Base-by-base conservation (phyloP, 2,329 filamentous ascomycete genomes). In the Colletotrichum camelliae region DNA sequence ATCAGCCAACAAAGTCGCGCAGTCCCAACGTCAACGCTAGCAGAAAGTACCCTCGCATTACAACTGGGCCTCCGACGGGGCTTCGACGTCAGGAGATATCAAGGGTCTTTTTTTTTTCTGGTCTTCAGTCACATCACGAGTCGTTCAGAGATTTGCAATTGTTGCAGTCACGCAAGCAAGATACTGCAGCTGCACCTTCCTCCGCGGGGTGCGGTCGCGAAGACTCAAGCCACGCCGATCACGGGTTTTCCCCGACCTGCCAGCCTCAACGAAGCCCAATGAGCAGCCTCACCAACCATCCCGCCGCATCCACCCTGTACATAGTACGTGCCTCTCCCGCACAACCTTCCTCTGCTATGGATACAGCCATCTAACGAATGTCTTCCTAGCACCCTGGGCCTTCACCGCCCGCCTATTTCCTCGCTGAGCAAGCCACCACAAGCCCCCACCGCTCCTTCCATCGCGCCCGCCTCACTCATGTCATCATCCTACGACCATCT, bases 241-340 rank as follows among this genome's bases (percentile, higher is more conserved):
- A 37, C 67, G 48, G 33, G n/a, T 24, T 66, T 39, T 39, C 67
- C 67, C 67, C 72, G 67, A 57, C 48, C 18, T 58, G 48, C 31
- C 61, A 70, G 58, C 66, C 52, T 60, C 67, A 16, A 33, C 27
- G 35, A 57, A 65, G 67, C 43, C 67, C 72, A 74, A 74, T 70
- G 24, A 70, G 43, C 72, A 52, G 66, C 71, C 58, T 74, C 64
- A 52, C 29, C 55, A 52, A 62, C 55, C 70, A 67, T 73, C 70
- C 66, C 57, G 57, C 65, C 18, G 43, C 70, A 70, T 65, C 71
- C 66, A 70, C 71, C 21, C 10, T 58, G 33, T 60, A 33, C 43
- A 58, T 57, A 13, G 21, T 21, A 21, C 21, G 21, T 21, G 21
- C 67, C 48, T 70, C 57, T 58, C 31, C 65, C 58, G 33, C 57